Conservation (phyloP, 768 basidiomycete genomes). For the Clathrus columnatus region DNA sequence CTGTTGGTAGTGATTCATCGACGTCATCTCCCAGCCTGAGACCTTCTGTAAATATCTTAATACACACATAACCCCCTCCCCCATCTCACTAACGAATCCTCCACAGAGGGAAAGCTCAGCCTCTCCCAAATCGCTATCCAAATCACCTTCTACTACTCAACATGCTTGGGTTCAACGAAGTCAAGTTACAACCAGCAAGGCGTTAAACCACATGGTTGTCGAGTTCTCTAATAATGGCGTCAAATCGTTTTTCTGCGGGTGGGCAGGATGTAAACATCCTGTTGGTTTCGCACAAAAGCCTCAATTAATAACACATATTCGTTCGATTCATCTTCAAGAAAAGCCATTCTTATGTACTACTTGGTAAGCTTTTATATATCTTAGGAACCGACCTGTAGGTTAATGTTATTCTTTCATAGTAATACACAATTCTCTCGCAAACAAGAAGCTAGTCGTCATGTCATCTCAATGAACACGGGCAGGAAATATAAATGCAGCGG, state of each 20-base stretch:
- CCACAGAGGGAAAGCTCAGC: neutral
- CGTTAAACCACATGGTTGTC: conserved; percentile 7
- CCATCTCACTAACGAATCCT: neutral
- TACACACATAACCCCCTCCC: no score
- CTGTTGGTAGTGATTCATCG: neutral
- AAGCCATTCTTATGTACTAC: conserved; percentile 9
- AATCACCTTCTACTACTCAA: neutral
- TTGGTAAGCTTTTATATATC: neutral
- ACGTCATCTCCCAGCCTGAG: neutral
- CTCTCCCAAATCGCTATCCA: neutral
- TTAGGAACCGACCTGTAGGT: neutral
- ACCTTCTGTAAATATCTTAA: no score
- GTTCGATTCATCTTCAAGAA: conserved; percentile 6
- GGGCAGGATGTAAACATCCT: conserved; percentile 7
- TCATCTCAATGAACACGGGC: conserved; percentile 7
- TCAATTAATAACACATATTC: conserved; percentile 8
- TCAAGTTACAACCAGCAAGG: conserved; percentile 4
- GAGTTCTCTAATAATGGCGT: conserved; percentile 6
- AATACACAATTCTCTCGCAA: conserved; percentile 7
- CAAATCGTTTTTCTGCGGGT: conserved; percentile 10
- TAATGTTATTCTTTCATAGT: neutral
- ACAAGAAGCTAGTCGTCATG: conserved; percentile 10
- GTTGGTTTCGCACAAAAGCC: conserved; percentile 7
- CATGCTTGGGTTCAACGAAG: conserved; percentile 8
- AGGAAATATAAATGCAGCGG: conserved; percentile 10